phyloP scores from a whole-genome alignment of 2,329 filamentous ascomycete genomes.

The Alternaria triticina region DNA sequence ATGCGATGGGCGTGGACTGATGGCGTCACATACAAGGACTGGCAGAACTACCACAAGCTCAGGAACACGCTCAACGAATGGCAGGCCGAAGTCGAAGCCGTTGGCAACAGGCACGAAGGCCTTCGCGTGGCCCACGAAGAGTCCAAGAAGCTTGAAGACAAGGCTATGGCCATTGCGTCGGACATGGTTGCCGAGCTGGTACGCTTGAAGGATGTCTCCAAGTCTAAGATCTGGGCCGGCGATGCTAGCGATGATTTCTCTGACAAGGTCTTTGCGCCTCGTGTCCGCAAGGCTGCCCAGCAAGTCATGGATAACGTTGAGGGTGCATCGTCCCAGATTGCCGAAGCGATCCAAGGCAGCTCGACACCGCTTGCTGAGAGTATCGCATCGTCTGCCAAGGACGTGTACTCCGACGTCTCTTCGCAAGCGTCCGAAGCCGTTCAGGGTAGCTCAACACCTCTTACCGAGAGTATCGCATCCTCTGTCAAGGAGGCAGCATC shows the following conservation, averaged over 20 bases:
- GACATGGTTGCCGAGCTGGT: constrained; percentile 79
- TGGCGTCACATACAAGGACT: constrained; percentile 94
- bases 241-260: constrained; percentile 83
- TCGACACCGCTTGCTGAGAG: constrained; percentile 41
- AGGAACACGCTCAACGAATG: constrained; percentile 84
- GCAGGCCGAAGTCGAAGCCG: constrained; percentile 79
- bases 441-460: constrained; percentile 38
- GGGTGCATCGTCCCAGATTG: constrained; percentile 45
- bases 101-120: constrained; percentile 75
- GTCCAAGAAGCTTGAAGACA: constrained; percentile 73
- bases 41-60: constrained; percentile 91
- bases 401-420: constrained; percentile 43
- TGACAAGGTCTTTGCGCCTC: constrained; percentile 66
- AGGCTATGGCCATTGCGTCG: constrained; percentile 81
- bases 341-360: constrained; percentile 44
- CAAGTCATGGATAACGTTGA: constrained; percentile 50
- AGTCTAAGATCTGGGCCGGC: constrained; percentile 78
- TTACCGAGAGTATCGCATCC: constrained; percentile 44
- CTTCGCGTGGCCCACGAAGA: constrained; percentile 72
- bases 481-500: constrained; percentile 46
- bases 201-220: constrained; percentile 80
- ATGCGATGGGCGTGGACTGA: constrained; percentile 97
- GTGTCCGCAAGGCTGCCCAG: constrained; percentile 56
- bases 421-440: constrained; percentile 39
- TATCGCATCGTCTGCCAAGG: constrained; percentile 46